phyloP scores from a whole-genome alignment of 768 basidiomycete genomes.

The Hygrocybe coccinea region DNA sequence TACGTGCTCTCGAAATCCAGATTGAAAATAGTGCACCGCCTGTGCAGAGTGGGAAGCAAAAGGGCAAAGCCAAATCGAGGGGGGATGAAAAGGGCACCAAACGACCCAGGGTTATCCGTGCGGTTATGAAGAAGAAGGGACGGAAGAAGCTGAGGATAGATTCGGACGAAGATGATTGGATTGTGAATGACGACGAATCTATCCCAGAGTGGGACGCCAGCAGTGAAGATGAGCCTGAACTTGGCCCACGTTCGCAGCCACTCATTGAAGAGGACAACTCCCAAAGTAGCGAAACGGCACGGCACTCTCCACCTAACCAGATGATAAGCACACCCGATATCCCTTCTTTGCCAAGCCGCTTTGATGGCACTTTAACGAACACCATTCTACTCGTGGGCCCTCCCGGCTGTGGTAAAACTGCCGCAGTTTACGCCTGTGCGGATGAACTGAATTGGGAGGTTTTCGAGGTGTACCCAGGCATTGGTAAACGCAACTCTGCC shows the following conservation, averaged over 20 bases:
- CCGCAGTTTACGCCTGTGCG: constrained; percentile 89
- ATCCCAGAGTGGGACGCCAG: constrained; percentile 21
- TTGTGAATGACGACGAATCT: constrained; percentile 41
- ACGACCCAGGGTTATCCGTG: constrained; percentile 55
- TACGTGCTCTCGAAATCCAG: constrained; percentile 64
- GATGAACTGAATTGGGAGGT: constrained; percentile 93
- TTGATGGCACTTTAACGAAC: constrained; percentile 62
- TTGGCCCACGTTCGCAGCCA: constrained; percentile 5
- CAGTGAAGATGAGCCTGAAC: constrained; percentile 34
- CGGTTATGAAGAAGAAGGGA: constrained; percentile 41
- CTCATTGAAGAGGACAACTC: background rate
- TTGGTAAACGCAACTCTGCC: constrained; percentile 80
- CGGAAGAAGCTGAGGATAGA: constrained; percentile 53
- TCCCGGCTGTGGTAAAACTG: constrained; percentile 83
- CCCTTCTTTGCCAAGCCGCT: constrained; percentile 16
- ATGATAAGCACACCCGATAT: no score
- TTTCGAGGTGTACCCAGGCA: constrained; percentile 94
- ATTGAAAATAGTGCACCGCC: constrained; percentile 25
- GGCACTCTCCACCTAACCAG: no score
- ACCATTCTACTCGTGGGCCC: constrained; percentile 84
- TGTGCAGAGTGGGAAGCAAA: constrained; percentile 15
- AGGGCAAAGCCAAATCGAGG: constrained; percentile 22
- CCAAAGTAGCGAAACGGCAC: background rate
- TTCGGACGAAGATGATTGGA: constrained; percentile 59
- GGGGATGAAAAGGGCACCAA: constrained; percentile 41